A percentile compares a stretch with the other conserved stretches of the same genome.
phyloP scores from a whole-genome alignment of 148 eudicot species.

The Cornus florida region DNA sequence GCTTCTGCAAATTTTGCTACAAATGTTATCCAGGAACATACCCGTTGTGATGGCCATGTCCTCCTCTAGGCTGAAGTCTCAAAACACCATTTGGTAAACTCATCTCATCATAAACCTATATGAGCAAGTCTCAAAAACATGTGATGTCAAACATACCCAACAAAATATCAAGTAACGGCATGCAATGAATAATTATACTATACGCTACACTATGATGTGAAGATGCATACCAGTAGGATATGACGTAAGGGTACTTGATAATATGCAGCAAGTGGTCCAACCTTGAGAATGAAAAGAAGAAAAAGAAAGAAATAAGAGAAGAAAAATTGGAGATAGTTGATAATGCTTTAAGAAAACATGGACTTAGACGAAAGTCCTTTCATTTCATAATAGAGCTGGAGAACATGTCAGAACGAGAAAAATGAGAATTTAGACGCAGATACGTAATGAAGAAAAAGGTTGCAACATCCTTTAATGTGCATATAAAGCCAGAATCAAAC shows the following conservation, averaged over 20 bases:
- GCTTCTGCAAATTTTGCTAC: background rate
- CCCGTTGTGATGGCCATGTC: constrained; percentile 98
- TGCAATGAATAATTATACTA: background rate
- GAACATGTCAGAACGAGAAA: background rate
- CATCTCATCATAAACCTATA: constrained; percentile 91
- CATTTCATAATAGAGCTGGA: background rate
- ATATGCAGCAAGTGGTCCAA: constrained; percentile 94
- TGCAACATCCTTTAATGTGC: background rate
- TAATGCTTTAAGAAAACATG: background rate
- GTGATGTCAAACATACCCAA: background rate
- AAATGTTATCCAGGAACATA: constrained; percentile 25
- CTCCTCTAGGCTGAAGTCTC: constrained; percentile 95
- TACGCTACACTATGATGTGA: background rate
- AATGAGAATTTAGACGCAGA: background rate
- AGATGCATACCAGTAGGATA: constrained; percentile 67
- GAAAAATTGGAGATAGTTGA: too few species aligned
- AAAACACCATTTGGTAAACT: constrained; percentile 94
- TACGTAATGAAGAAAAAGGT: background rate
- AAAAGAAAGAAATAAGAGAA: constrained; percentile 4
- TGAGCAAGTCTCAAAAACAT: constrained; percentile 9
- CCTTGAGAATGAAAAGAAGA: constrained; percentile 37
- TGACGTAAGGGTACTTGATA: constrained; percentile 90
- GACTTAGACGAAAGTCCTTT: background rate
- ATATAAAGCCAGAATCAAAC: background rate
- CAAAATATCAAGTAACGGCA: background rate